phyloP scores from a whole-genome alignment of 768 basidiomycete species.

The Naganishia vishniacii region DNA sequence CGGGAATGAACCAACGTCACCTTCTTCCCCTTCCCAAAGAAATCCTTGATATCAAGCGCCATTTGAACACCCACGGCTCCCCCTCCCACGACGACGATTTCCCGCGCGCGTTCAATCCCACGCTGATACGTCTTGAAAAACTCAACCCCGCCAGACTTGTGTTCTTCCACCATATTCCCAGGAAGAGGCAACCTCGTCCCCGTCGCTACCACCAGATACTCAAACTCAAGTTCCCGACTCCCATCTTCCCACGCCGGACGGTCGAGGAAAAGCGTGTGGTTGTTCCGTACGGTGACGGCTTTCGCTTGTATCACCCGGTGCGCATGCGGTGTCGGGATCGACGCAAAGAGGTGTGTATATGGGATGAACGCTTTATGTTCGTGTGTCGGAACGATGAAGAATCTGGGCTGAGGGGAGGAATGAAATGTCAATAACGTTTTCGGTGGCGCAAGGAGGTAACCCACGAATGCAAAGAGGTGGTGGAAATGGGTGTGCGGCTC shows the following conservation, averaged over 20 bases:
- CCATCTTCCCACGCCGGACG: constrained; percentile 34
- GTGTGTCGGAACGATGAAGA: constrained; percentile 20
- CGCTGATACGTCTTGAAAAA: constrained; percentile 55
- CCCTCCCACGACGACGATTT: constrained; percentile 64
- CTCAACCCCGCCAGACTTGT: constrained; percentile 52
- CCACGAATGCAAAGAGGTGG: constrained; percentile 28
- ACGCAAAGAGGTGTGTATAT: constrained; percentile 17
- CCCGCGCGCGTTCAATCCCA: constrained; percentile 52
- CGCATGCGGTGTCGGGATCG: constrained; percentile 5
- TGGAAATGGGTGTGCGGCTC: constrained; percentile 28
- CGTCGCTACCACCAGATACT: constrained; percentile 60
- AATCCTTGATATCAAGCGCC: constrained; percentile 39
- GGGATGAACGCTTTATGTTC: constrained; percentile 30
- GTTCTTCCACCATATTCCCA: constrained; percentile 28
- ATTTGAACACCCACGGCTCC: constrained; percentile 63
- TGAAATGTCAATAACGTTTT: not conserved
- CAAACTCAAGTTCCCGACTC: constrained; percentile 52
- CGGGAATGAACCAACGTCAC: constrained; percentile 41
- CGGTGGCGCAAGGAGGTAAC: not conserved
- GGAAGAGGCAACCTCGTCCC: constrained; percentile 49
- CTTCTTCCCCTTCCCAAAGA: constrained; percentile 33
- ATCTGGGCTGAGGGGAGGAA: constrained; percentile 25
- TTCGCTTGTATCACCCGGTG: constrained; percentile 22
- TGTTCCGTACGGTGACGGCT: not conserved
- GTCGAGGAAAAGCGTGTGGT: constrained; percentile 26